Evolutionary conservation across 805 yeast species (phyloP).

Genomic region (Lipomyces mesembrius): DNA sequence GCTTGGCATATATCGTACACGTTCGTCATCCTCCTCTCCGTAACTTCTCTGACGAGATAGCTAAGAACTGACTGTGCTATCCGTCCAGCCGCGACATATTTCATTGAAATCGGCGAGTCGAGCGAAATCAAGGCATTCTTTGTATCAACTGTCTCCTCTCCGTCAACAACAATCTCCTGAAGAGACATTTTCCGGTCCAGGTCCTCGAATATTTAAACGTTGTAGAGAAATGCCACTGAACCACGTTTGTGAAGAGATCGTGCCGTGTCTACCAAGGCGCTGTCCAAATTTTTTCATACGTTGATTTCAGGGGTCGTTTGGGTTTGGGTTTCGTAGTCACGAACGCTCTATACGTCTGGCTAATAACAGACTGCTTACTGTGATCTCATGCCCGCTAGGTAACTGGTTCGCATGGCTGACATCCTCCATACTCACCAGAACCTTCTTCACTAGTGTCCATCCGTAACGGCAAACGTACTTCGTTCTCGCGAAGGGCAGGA

Average conservation of each 20-base stretch:
- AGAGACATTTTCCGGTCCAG: constrained; percentile 16
- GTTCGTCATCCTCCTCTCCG: constrained; percentile 21
- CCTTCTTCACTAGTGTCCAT: not conserved
- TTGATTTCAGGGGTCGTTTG: not conserved
- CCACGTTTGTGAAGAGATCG: not conserved
- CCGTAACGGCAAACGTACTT: not conserved
- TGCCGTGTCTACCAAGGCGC: not conserved
- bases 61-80: constrained; percentile 32
- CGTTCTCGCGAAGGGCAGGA: not conserved
- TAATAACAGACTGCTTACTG: not conserved
- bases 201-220: not conserved
- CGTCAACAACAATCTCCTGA: constrained; percentile 23
- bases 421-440: not conserved
- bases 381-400: not conserved
- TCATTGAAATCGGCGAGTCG: constrained; percentile 27
- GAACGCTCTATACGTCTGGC: not conserved
- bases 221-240: no score
- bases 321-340: not conserved
- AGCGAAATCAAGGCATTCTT: constrained; percentile 22
- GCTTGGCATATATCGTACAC: constrained; percentile 61
- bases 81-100: constrained; percentile 33
- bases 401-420: not conserved
- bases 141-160: constrained; percentile 12
- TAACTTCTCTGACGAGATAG: constrained; percentile 18
- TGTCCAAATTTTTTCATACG: not conserved